phyloP scores from a whole-genome alignment of 2,329 filamentous ascomycete genomes.

The Colletotrichum theobromicola region DNA sequence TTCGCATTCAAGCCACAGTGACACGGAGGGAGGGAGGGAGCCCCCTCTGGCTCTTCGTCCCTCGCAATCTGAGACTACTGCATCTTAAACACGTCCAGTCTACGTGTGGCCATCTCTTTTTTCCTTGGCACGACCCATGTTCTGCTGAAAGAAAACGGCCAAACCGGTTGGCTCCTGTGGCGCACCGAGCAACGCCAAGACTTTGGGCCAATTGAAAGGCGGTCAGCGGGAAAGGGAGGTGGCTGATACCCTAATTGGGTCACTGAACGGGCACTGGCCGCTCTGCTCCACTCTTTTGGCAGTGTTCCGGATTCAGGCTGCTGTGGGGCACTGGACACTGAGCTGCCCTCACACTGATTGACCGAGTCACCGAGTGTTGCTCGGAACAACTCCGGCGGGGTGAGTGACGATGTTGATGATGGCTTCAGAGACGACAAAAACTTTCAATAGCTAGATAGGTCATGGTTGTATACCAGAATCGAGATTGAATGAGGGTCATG shows the following conservation, averaged over 20 bases:
- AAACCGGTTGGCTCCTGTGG: neutral
- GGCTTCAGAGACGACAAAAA: neutral
- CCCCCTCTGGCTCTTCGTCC: neutral
- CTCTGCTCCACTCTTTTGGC: neutral
- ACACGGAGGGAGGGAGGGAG: neutral
- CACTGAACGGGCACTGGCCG: neutral
- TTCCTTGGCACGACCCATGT: conserved; percentile 11
- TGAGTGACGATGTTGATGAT: neutral
- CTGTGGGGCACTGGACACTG: neutral
- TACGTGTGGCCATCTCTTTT: no score
- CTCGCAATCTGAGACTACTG: neutral
- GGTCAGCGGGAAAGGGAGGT: neutral
- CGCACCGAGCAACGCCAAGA: neutral
- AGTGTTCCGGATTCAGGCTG: neutral
- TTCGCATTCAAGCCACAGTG: neutral
- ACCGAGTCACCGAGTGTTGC: neutral
- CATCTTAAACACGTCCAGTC: no score
- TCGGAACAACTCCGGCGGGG: neutral
- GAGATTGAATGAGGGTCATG: no score
- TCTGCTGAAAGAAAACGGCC: no score
- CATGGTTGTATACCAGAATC: no score
- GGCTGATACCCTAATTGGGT: neutral
- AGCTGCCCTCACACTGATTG: neutral
- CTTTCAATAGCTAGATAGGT: neutral
- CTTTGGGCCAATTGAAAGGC: neutral